Base-by-base conservation (phyloP, 371 early-diverging fungal species). In the Dichotomocladium elegans region DNA sequence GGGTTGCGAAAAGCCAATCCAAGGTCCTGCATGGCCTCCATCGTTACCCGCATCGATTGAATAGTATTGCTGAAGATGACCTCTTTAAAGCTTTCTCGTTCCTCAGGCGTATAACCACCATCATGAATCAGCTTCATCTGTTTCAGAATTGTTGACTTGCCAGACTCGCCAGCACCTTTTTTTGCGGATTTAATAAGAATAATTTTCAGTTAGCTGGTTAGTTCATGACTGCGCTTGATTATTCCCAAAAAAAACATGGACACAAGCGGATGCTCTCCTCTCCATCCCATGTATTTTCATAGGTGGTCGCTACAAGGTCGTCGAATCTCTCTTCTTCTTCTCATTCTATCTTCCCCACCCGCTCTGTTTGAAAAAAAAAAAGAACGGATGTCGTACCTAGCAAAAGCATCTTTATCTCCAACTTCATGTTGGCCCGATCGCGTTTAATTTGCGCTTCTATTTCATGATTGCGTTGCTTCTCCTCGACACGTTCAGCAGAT, bases 71-170 rank as follows among this genome's bases (percentile, higher is more conserved):
- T 81, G 63, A 91, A 93, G 42, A 97, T 93, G 57, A 93, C 90
- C 62, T 88, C 93, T 59, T 86, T 89, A 72, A 91, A 95, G 27
- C 89, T 84, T 53, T 89, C 87, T 35, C 90, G 81, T 68, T 97
- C 96, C 33, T 89, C 87, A 11, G 68, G 59, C 42, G 87, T 84
- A 72, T 91, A 97, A 4, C 98, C 98, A 46, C 84, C 86, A 53
- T 88, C 93, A 67, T 97, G 96, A 58, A 97, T 94, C 29, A 95
- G 79, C 64, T 91, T 90, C 94, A 97, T 96, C 63, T 97, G 96
- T 67, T 97, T 97, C 35, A 97, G 70, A 54, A 97, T 91, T 19
- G 98, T 97, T 33, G 91, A 89, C 72, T 97, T 97, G 21, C 98
- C 98, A 2, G 96, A 95, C 74, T 97, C 97, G 41, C 97, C 97